Conservation (phyloP, 441 rosid species). For the Eruca vesicaria region DNA sequence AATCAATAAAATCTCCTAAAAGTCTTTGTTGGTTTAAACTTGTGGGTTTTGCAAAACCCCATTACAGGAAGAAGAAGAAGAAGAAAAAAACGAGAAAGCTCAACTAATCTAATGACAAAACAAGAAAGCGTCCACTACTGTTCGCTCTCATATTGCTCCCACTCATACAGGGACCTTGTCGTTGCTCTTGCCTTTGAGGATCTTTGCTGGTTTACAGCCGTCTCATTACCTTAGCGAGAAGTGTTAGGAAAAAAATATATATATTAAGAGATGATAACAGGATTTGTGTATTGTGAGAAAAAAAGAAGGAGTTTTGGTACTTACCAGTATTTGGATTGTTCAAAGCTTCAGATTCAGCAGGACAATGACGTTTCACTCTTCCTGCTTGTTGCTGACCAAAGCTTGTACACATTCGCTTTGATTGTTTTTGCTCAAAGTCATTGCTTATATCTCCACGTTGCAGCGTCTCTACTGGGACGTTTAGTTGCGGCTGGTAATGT, state of each 20-base stretch:
- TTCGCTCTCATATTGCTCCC: neutral
- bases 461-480: neutral
- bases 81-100: neutral
- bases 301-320: neutral
- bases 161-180: neutral
- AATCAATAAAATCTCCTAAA: neutral
- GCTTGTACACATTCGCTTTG: neutral
- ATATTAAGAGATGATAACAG: neutral
- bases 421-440: neutral
- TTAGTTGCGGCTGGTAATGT: neutral
- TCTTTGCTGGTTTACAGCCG: neutral
- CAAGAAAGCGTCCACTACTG: neutral
- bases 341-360: neutral
- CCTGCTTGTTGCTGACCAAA: neutral
- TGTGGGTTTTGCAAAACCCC: neutral
- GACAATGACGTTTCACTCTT: neutral
- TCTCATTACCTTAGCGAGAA: neutral
- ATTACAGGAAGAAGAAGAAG: too few relatives aligned
- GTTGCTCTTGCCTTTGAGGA: neutral
- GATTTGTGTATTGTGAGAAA: too few relatives aligned
- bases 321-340: slow-evolving; percentile 10
- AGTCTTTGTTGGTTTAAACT: neutral
- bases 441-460: neutral
- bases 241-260: neutral
- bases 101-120: neutral